Evolutionary conservation across 164 flowering plant species (phyloP).

Genomic region (Paratinospora sagittata): DNA sequence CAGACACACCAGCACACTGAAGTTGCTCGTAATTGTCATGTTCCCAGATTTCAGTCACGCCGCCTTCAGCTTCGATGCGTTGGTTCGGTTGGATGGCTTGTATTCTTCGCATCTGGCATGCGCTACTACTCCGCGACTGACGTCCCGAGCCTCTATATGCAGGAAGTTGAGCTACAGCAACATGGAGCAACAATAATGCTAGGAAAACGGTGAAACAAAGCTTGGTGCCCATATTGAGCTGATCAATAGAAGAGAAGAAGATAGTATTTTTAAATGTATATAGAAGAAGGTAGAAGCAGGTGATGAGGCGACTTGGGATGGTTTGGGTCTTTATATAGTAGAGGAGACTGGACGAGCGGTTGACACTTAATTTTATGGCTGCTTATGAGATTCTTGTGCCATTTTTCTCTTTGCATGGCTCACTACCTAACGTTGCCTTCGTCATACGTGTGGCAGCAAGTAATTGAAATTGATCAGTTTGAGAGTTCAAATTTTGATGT

Average conservation of each 20-base stretch:
- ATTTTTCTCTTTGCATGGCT: background rate
- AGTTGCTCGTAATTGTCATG: constrained; percentile 28
- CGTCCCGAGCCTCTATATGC: background rate
- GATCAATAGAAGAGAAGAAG: background rate
- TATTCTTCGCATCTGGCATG: constrained; percentile 17
- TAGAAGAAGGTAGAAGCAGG: background rate
- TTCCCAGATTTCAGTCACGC: constrained; percentile 38
- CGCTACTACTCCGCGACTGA: background rate
- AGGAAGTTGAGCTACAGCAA: background rate
- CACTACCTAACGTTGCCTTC: background rate
- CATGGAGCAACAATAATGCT: background rate
- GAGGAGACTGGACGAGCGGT: background rate
- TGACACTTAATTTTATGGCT: background rate
- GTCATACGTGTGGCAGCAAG: too few species aligned
- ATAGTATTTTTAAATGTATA: background rate
- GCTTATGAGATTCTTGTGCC: background rate
- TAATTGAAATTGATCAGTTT: too few species aligned
- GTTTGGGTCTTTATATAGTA: background rate
- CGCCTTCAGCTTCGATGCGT: constrained; percentile 37
- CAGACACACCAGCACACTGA: constrained; percentile 40
- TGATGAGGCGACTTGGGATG: background rate
- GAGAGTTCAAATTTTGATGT: too few species aligned
- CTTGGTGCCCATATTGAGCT: too few species aligned
- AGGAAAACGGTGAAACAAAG: background rate
- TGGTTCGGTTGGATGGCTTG: constrained; percentile 26